Evolutionary conservation across 2,329 filamentous ascomycete species (phyloP), one percentile per base, ranked within the genome.

Genomic region (Elsinoe fawcettii): DNA sequence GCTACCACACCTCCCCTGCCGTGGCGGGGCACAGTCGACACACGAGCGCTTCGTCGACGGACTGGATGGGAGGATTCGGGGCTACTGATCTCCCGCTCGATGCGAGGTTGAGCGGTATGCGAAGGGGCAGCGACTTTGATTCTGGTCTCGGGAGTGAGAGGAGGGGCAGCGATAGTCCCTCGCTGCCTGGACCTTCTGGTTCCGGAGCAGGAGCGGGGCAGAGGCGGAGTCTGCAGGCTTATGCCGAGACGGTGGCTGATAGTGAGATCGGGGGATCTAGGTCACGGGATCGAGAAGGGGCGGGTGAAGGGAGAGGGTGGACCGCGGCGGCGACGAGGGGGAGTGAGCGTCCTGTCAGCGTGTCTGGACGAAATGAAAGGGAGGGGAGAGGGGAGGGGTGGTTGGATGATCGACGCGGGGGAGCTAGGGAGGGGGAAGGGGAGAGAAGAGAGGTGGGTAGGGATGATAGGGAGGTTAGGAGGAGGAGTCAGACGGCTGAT

Each of bases 171-270:
- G 46, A 51, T 51, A 32, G 46, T 20, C 46, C 27, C 9, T 22
- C 23, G 12, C 20, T 46, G 7, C 41, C 41, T 20, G 23, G 9
- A 6, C 30, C 20, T 20, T 25, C 41, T 14, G 20, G 41, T 7
- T 20, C 39, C 7, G 39, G 39, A 5, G 3, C 18, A 16, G 39
- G 39, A 44, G 6, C 11, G 18, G 8, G 16, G 7, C 39, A 23
- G 22, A 11, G 22, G 16, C 8, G 39, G 7, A 44, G 22, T 23
- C 39, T 44, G 12, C 46, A 51, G 16, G 30, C 49, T 12, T 53
- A 53, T 20, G 49, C 49, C 12, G 49, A 53, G 32, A 53, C 49
- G 16, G 49, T 53, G 6, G 34, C 18, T 12, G 49, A 53, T 20
- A 22, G n/a, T 37, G 49, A 53, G 20, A 18, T 23, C 16, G 49